Evolutionary conservation across 2,329 filamentous ascomycete genomes (phyloP), one percentile per base, ranked within the genome.

Genomic region (Leptographium lundbergii): DNA sequence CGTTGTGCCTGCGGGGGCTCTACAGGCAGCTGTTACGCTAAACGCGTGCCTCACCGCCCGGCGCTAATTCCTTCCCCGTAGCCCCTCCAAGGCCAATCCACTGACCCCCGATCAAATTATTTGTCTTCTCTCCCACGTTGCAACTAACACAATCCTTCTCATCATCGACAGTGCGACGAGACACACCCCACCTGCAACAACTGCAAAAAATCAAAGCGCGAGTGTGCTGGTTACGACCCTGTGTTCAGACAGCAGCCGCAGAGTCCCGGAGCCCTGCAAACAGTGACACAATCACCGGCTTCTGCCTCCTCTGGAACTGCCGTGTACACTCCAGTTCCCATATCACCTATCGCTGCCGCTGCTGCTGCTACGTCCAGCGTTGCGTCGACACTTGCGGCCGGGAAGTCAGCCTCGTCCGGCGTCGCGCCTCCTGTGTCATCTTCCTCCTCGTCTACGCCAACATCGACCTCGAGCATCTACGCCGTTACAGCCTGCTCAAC

Each of bases 181-280:
- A 85, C 84, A 62, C 91, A 96, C 72, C 94, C 94, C 25, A 85
- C 87, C 61, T 99, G 94, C 78, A 86, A 90, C 74, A 90, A 94
- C 69, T 94, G 89, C 75, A 86, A 87, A 69, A 94, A 94, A 72
- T 91, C 87, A 65, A 94, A 92, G 74, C 88, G 89, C 68, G 88
- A 92, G 67, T 94, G 89, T 69, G 71, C 91, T 55, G 89, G 89
- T 59, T 94, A 94, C 81, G 89, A 94, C 68, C 88, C 89, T 45
- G 89, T 92, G 67, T 94, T 92, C 75, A 89, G 90, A 73, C 81
- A 81, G 65, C 81, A 86, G 63, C 83, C 86, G 66, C 61, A 56
- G 27, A 60, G 56, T 27, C 58, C 62, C 3, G 57, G 39, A 11
- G 27, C 58, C 10, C n/a, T 58, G 45, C 61, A 60, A n/a, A 34